Conservation (phyloP, 495 filamentous ascomycete genomes). For the Xylaria sp. region DNA sequence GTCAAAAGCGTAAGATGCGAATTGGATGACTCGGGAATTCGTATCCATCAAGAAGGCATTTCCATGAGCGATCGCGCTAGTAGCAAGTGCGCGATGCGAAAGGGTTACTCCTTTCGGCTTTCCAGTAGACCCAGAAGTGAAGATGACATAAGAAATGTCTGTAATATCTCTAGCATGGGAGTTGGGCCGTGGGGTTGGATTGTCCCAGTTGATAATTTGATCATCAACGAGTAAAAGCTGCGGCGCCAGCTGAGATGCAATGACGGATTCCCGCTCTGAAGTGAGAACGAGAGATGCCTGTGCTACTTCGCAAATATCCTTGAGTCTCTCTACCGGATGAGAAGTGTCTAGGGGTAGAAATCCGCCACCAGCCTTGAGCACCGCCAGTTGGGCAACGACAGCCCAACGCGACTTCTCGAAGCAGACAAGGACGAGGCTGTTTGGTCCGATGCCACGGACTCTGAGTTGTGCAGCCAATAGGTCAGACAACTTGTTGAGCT, state of each 20-base stretch:
- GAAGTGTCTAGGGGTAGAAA: conserved; percentile 64
- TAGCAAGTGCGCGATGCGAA: conserved; percentile 54
- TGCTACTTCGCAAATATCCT: conserved; percentile 7
- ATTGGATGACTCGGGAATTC: conserved; percentile 56
- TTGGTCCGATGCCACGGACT: conserved; percentile 56
- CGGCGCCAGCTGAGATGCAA: background rate
- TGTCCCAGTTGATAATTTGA: background rate
- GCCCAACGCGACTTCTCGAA: conserved; percentile 65
- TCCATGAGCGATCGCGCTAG: conserved; percentile 36
- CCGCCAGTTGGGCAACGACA: conserved; percentile 60
- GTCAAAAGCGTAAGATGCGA: conserved; percentile 64
- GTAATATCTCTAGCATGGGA: background rate
- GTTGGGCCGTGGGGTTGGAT: background rate
- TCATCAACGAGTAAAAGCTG: background rate
- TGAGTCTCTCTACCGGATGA: conserved; percentile 58
- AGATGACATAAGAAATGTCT: conserved; percentile 56
- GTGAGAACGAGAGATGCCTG: background rate
- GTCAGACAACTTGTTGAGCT: conserved; percentile 48
- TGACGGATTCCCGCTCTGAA: background rate
- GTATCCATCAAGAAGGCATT: conserved; percentile 44
- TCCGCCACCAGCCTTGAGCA: conserved; percentile 65
- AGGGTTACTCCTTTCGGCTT: conserved; percentile 51
- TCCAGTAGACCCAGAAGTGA: conserved; percentile 30
- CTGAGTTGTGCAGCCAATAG: conserved; percentile 51
- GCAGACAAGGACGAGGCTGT: conserved; percentile 61